Base-by-base conservation (phyloP, 1,139 yeast genomes). In the Nakaseomyces uthaithaninus region DNA sequence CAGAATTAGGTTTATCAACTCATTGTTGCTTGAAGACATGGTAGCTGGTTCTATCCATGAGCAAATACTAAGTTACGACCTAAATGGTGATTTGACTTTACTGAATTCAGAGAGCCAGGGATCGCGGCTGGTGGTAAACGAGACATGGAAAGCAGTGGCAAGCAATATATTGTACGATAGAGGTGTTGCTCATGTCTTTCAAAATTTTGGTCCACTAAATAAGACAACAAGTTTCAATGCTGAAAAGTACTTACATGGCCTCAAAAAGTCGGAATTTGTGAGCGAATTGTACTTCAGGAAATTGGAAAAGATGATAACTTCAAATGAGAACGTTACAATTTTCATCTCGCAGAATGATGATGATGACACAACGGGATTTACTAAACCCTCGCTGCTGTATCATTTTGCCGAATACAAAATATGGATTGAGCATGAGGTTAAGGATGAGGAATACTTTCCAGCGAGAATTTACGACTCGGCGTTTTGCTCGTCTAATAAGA, bases 201-300 rank as follows among this genome's bases (percentile, higher is more conserved):
- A 65, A 18, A 50, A 62, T 16, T 34, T 63, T 12, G 42, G 62
- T 17, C 62, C 74, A 43, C 60, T 75, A 33, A 44, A 58, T 0
- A 51, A 62, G 1, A 49, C 67, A 10, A 55, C 69, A 6, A 60
- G 63, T 0, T 75, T 84, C 62, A 77, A 77, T n/a, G 82, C 89
- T 0, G 70, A 81, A 48, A 86, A 81, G 55, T 76, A 83, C 40
- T 64, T 89, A 7, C 70, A 74, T 51, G 95, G 94, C 0, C 62
- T 87, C 43, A 78, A 77, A 44, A 79, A 77, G 38, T 68, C 80
- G 2, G 68, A 68, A 23, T 79, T 85, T 57, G 93, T 83, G 3
- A 70, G 73, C 17, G 95, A 86, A 53, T 54, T 86, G 17, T 66
- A 74, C 38, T 75, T 84, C 46, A 71, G 91, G 45, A 69, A 73